Base-by-base conservation (phyloP, 768 basidiomycete species). In the Rhodosporidiobolus odoratus region DNA sequence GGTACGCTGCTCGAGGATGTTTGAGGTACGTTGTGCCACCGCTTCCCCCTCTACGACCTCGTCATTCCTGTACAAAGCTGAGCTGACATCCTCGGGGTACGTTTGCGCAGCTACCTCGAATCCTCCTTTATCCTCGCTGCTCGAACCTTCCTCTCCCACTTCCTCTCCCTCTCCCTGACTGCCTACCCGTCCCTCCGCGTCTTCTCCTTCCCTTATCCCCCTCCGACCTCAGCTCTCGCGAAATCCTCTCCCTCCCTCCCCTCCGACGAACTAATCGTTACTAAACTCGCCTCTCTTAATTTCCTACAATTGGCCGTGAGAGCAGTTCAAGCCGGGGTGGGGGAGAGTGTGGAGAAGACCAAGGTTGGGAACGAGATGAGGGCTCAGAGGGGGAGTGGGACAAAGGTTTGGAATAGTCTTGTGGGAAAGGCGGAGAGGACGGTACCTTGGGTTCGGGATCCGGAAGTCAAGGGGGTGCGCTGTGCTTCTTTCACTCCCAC, bases 121-220 rank as follows among this genome's bases (percentile, higher is more conserved):
- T 90, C 92, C 62, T 91, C 91, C 23, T 92, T 92, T 73, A 88
- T 99, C 77, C 86, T 92, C n/a, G 90, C 90, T 7, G 91, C 95
- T 6, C 86, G 87, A n/a, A 86, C 89, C n/a, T 96, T 97, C 83
- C 87, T 95, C 78, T 82, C 84, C n/a, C 85, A 87, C 58, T 92
- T 89, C 79, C 83, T 88, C 58, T 83, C 87, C 59, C 85, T 85
- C 66, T 81, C 90, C 10, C 82, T 88, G 56, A 77, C 83, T 27
- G 79, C 83, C 25, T 78, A 84, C 64, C 82, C 84, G 17, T 78
- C 81, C 48, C 83, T 58, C 79, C 83, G 71, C 80, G 66, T 77
- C 57, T 68, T 71, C 40, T 61, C 81, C 57, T 68, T 69, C 66
- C 57, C 75, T 62, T 66, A 50, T 62, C 75, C 75, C 34, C 75